Percentiles rank a stretch among this genome's conserved stretches.
phyloP scores from a whole-genome alignment of 176 grass and related monocot genomes.

The Paspalum notatum region DNA sequence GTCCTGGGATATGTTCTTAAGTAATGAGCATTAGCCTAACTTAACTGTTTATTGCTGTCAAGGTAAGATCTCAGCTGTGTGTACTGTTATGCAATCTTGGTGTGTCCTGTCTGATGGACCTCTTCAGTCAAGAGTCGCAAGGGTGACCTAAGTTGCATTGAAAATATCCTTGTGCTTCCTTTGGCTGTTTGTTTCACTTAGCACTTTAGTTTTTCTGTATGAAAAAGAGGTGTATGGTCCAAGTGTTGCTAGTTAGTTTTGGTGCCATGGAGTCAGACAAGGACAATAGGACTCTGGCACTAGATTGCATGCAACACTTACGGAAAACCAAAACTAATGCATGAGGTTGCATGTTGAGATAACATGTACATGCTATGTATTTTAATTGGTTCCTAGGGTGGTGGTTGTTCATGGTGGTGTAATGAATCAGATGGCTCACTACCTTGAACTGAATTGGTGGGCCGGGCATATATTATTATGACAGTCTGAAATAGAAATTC shows the following conservation, averaged over 20 bases:
- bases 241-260: background rate
- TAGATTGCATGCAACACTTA: background rate
- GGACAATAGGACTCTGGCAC: background rate
- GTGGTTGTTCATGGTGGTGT: too few species aligned
- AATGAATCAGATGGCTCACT: background rate
- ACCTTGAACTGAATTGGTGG: background rate
- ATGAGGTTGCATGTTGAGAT: background rate
- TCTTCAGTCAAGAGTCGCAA: background rate
- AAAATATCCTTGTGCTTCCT: background rate
- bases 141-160: background rate
- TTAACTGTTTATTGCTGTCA: background rate
- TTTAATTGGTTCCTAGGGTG: background rate
- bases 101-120: too few species aligned
- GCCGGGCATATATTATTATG: too few species aligned
- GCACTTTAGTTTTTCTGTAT: background rate
- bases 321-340: background rate
- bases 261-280: background rate
- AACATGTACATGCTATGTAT: background rate
- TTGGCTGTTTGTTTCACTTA: background rate
- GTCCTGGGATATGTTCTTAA: background rate
- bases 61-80: background rate
- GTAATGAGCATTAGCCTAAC: background rate
- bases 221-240: background rate
- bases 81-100: background rate
- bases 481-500: background rate